phyloP scores from a whole-genome alignment of 2,329 filamentous ascomycete genomes.

The Aureobasidium mangrovei region DNA sequence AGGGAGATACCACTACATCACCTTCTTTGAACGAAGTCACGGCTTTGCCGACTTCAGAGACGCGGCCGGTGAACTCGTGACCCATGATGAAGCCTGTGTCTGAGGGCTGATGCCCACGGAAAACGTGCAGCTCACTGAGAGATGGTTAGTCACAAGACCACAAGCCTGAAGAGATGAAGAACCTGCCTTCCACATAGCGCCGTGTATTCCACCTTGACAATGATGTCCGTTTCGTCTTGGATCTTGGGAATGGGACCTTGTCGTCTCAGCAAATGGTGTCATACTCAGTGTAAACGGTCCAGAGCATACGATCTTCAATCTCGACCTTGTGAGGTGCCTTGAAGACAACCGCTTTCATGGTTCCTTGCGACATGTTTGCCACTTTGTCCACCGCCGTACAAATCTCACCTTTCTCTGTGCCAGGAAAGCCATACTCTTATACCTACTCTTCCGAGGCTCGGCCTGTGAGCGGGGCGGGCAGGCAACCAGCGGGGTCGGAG shows the following conservation, averaged over 20 bases:
- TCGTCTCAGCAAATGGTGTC: background rate
- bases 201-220: conserved; percentile 74
- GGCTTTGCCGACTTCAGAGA: conserved; percentile 57
- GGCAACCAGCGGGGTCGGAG: too few relatives aligned
- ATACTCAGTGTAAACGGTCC: background rate
- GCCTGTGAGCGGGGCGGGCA: too few relatives aligned
- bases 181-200: conserved; percentile 80
- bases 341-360: conserved; percentile 86
- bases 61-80: conserved; percentile 77
- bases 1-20: conserved; percentile 73
- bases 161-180: background rate
- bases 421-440: too few relatives aligned
- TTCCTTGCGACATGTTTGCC: conserved; percentile 26
- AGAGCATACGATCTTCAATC: conserved; percentile 55
- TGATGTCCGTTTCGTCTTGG: conserved; percentile 61
- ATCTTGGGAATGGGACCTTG: conserved; percentile 60
- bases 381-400: background rate
- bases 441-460: too few relatives aligned
- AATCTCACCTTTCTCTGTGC: too few relatives aligned
- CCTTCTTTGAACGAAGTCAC: conserved; percentile 64
- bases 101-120: conserved; percentile 68
- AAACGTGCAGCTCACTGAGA: conserved; percentile 72
- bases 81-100: conserved; percentile 60
- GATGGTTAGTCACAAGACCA: background rate
- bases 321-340: conserved; percentile 65